Conservation (phyloP, 768 basidiomycete species). For the Amanita brunnescens region DNA sequence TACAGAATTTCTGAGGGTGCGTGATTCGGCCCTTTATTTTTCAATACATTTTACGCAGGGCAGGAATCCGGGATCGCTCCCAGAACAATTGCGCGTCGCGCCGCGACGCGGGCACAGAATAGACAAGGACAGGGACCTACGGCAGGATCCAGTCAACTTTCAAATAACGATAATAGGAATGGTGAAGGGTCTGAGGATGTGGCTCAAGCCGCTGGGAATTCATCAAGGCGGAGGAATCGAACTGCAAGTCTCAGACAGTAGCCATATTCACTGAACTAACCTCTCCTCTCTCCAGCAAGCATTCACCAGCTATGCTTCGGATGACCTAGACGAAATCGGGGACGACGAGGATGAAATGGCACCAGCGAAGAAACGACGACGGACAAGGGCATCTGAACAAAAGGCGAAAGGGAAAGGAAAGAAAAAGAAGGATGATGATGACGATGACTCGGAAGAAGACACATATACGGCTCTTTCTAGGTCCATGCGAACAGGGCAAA, state of each 20-base stretch:
- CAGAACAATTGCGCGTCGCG: slow-evolving; percentile 35
- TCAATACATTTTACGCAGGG: not conserved
- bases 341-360: slow-evolving; percentile 17
- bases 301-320: slow-evolving; percentile 59
- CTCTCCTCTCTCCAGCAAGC: not conserved
- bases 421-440: slow-evolving; percentile 38
- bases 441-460: slow-evolving; percentile 53
- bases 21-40: slow-evolving; percentile 10
- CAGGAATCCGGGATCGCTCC: slow-evolving; percentile 42
- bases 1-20: slow-evolving; percentile 70
- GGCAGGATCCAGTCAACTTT: slow-evolving; percentile 35
- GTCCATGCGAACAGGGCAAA: slow-evolving; percentile 27
- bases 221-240: slow-evolving; percentile 12
- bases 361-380: slow-evolving; percentile 48
- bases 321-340: slow-evolving; percentile 62
- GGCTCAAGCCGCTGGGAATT: not conserved
- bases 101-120: slow-evolving; percentile 21
- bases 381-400: slow-evolving; percentile 36
- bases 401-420: slow-evolving; percentile 31
- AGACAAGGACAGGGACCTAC: slow-evolving; percentile 21
- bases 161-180: not conserved
- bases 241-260: not conserved
- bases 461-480: slow-evolving; percentile 61
- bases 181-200: not conserved
- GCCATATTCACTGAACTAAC: not conserved